Percentiles rank a stretch among this genome's conserved stretches.
Conservation (phyloP, 1,139 yeast species). For the Debaryomycetaceae sp. region DNA sequence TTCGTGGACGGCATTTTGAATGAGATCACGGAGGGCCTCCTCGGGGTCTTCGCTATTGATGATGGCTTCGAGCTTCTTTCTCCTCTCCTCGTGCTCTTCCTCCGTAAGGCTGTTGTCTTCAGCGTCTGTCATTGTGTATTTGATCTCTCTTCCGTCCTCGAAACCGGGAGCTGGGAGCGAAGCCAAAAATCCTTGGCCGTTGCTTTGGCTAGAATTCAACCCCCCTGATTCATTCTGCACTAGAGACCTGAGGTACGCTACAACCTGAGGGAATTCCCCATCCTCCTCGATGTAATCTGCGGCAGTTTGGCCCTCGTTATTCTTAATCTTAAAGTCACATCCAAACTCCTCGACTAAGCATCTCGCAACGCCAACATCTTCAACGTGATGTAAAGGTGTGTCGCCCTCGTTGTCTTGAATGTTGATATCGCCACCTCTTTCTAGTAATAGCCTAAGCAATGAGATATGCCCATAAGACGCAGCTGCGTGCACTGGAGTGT, state of each 20-base stretch:
- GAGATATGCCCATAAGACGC: slow-evolving; percentile 85
- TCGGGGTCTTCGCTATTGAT: slow-evolving; percentile 76
- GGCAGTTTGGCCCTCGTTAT: slow-evolving; percentile 71
- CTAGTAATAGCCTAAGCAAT: slow-evolving; percentile 56
- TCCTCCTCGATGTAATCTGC: slow-evolving; percentile 74
- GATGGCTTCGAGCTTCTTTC: slow-evolving; percentile 65
- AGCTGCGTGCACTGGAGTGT: slow-evolving; percentile 95
- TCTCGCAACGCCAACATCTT: slow-evolving; percentile 63
- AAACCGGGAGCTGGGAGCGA: slow-evolving; percentile 39
- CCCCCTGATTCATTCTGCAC: slow-evolving; percentile 26
- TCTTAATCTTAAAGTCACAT: slow-evolving; percentile 63
- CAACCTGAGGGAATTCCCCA: slow-evolving; percentile 78
- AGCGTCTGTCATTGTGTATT: slow-evolving; percentile 53
- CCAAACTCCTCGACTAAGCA: slow-evolving; percentile 59
- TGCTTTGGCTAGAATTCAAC: slow-evolving; percentile 5
- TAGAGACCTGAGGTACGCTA: slow-evolving; percentile 54
- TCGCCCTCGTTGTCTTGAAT: slow-evolving; percentile 88
- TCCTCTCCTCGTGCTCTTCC: slow-evolving; percentile 46
- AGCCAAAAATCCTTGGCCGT: not conserved
- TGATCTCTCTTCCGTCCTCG: slow-evolving; percentile 51
- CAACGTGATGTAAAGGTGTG: slow-evolving; percentile 91
- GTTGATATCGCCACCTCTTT: slow-evolving; percentile 73
- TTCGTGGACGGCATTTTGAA: slow-evolving; percentile 61
- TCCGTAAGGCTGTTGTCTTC: slow-evolving; percentile 31
- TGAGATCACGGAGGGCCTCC: slow-evolving; percentile 67